Evolutionary conservation across 345 rosid species (phyloP), one percentile per base, ranked within the genome.

Genomic region (Murraya paniculata): DNA sequence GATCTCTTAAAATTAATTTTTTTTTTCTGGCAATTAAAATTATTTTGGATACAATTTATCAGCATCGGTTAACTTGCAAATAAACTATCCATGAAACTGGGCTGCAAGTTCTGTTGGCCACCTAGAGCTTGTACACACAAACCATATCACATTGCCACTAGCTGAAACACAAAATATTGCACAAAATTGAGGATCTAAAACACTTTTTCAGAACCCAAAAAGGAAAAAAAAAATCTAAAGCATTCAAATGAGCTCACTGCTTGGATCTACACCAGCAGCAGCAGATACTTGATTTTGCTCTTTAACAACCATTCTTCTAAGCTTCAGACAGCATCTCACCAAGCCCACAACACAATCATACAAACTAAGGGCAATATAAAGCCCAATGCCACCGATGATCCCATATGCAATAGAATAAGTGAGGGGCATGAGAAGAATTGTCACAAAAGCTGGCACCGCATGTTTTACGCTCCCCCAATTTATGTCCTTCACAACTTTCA

Each of bases 351-450:
- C 74, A 62, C 62, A 73, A 72, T 88, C 98, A 73, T 87, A 90
- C 80, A 88, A 79, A 60, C 91, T 85, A 13, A 95, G 84, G 77
- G 94, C 97, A 79, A 86, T 16, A 68, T 88, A 83, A 0, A 91
- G 41, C 35, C 96, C 96, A 59, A 93, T 85, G 8, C 99, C 98
- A 50, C 87, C 98, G 65, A 95, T 83, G 38, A 95, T 92, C 72
- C 99, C 99, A 78, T 95, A 88, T 27, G 98, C 88, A 62, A 95
- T 91, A 0, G 99, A 95, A 56, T 88, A 93, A 36, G 94, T 95
- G 38, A 95, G 78, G 3, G 99, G 98, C 97, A 95, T 93, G 0
- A 93, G 90, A 74, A 93, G 60, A 78, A 95, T 92, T 39, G 99
- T 92, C 25, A 92, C 76, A 74, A 95, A 95, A 39, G 98, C 99